Base-by-base conservation (phyloP, 495 filamentous ascomycete genomes). In the Podospora australis region DNA sequence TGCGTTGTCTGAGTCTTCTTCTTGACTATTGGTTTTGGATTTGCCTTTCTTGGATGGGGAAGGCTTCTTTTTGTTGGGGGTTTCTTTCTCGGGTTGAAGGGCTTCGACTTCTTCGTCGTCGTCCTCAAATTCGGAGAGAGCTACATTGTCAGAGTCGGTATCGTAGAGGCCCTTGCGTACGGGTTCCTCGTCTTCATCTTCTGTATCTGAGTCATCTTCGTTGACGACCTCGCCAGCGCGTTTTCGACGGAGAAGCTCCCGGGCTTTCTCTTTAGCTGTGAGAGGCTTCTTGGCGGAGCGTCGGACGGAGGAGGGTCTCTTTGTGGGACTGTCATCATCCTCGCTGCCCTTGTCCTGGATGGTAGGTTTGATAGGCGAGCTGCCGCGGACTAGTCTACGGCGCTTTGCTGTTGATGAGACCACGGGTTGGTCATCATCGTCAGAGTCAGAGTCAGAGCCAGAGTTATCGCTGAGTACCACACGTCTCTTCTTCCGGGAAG, bases 141-240 rank as follows among this genome's bases (percentile, higher is more conserved):
- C 67, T 4, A 60, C 35, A 30, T 60, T 36, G 17, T 71, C 69
- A 3, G 67, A 49, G 20, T 74, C 69, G 0, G 60, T 65, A 48
- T 77, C 73, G 41, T 77, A 75, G 0, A 73, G 49, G 2, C 60
- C 64, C 29, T 48, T 60, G 4, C 34, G 32, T 36, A 6, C 49
- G 8, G 52, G 49, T 16, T 64, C 62, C 28, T 73, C 71, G 1
- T 66, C 61, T 20, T 72, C 67, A 2, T 56, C 58, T 1, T 62
- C 60, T 0, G 71, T 70, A 0, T 67, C 52, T 34, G 71, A 56
- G 0, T 64, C 54, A 13, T 66, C 52, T 39, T 73, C 57, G 0
- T 64, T 53, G 14, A 74, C 69, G 44, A 69, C 74, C 41, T 79
- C 63, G 3, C 83, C 83, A 4, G 80, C 78, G 17, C 81, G 74